Evolutionary conservation across 2,329 filamentous ascomycete genomes (phyloP), one percentile per base, ranked within the genome.

Genomic region (Cladophialophora bantiana): DNA sequence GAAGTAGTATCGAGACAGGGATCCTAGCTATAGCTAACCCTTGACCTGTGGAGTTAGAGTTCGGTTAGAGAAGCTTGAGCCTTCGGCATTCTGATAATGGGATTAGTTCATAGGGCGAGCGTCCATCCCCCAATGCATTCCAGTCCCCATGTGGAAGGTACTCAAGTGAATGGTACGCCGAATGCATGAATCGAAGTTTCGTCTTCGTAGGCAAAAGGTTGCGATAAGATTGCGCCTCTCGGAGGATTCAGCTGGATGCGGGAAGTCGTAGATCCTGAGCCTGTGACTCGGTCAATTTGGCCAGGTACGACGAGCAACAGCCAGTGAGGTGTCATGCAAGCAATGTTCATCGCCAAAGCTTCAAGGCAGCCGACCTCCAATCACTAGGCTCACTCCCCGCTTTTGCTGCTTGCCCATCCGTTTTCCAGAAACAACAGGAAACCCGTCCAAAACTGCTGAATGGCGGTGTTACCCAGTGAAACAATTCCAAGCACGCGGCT

Each of bases 1-100:
- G 62, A 64, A 59, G 68, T 70, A 64, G 65, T 64, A 70, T 70
- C 42, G 52, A 10, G 38, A 58, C 65, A 58, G 38, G 65, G 62
- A 59, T 66, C 18, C 10, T 13, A 59, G 36, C 42, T 52, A 59
- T 56, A 53, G 56, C 18, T 20, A 48, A 63, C 15, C 32, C 10
- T 58, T 13, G 62, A 52, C 53, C 7, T 10, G 20, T 13, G 45
- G 45, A 31, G 45, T 12, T 10, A 4, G 64, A 48, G 61, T 26
- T 40, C 20, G 63, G 42, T 20, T 38, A 15, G 56, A 64, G 32
- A 62, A 32, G 62, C 38, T 59, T 40, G 45, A 54, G 52, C 59
- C 56, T 31, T 18, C 56, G 10, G 31, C 32, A 32, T 53, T 42
- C 36, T 59, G 35, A n/a, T 32, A 15, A 31, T 26, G 35, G 64